Evolutionary conservation across 2,329 filamentous ascomycete species (phyloP).

Genomic region (Helminthosporium solani): DNA sequence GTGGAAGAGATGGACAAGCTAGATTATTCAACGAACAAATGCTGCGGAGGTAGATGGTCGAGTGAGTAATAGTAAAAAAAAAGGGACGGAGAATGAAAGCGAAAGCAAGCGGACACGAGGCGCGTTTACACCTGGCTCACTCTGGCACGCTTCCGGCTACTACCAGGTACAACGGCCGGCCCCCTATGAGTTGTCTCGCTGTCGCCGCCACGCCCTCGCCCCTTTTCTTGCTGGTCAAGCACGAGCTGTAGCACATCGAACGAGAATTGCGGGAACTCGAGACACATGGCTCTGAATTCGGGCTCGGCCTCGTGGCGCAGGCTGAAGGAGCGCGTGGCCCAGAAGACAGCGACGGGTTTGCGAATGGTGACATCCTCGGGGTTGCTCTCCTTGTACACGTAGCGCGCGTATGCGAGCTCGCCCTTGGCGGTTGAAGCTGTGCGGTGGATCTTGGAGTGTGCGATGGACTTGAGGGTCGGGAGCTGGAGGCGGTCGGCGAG

Average conservation of each 20-base stretch:
- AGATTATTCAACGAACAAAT: too few relatives aligned
- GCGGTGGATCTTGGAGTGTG: conserved; percentile 88
- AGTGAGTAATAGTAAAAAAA: neutral
- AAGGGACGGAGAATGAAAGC: neutral
- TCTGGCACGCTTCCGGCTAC: conserved; percentile 34
- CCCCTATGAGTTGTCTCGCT: conserved; percentile 28
- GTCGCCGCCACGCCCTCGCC: conserved; percentile 21
- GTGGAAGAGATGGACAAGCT: too few relatives aligned
- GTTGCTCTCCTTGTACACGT: conserved; percentile 77
- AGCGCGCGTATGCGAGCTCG: conserved; percentile 89
- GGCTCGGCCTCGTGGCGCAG: conserved; percentile 81
- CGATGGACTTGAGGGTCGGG: conserved; percentile 68
- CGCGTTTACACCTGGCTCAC: conserved; percentile 17
- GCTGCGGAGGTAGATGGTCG: too few relatives aligned
- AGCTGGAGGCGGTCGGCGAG: conserved; percentile 75
- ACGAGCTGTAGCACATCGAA: conserved; percentile 82
- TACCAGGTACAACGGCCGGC: conserved; percentile 40
- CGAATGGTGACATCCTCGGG: conserved; percentile 71
- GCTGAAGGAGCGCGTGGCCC: conserved; percentile 78
- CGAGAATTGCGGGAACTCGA: conserved; percentile 88
- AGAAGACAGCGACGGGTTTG: conserved; percentile 84
- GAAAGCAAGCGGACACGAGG: conserved; percentile 3
- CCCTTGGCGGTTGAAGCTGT: conserved; percentile 84
- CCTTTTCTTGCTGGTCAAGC: conserved; percentile 53
- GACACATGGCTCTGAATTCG: conserved; percentile 80